phyloP scores from a whole-genome alignment of 805 yeast genomes.

The Wickerhamiella slavikovae region DNA sequence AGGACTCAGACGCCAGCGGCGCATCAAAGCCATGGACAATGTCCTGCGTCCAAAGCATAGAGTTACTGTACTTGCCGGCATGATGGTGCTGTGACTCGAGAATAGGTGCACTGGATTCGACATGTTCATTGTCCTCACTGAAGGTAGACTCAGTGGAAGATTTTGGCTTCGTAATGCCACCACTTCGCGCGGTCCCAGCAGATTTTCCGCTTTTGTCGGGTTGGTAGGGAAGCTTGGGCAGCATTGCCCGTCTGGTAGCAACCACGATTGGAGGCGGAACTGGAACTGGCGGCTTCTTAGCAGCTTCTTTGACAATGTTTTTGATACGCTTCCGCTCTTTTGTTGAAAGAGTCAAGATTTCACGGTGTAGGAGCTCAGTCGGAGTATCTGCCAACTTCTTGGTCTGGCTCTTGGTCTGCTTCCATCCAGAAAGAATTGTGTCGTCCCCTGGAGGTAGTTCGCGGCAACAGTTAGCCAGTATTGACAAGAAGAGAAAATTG shows the following conservation, averaged over 20 bases:
- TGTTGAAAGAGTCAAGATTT: conserved; percentile 67
- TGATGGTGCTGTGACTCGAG: conserved; percentile 8
- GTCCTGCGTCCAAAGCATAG: conserved; percentile 71
- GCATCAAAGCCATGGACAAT: conserved; percentile 69
- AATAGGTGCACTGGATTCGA: neutral
- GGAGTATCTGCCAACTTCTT: conserved; percentile 30
- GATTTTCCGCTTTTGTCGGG: conserved; percentile 9
- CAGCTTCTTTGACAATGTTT: conserved; percentile 62
- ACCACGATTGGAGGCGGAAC: conserved; percentile 16
- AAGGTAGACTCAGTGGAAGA: too few relatives aligned
- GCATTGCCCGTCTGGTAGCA: conserved; percentile 27
- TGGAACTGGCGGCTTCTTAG: conserved; percentile 35
- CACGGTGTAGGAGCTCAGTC: conserved; percentile 63
- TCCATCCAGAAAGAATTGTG: conserved; percentile 21
- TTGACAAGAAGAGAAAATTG: conserved; percentile 61
- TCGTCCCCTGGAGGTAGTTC: conserved; percentile 44
- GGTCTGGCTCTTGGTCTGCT: conserved; percentile 18
- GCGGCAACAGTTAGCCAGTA: conserved; percentile 64
- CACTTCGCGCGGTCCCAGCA: neutral
- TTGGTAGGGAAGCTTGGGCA: conserved; percentile 70
- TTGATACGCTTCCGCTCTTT: conserved; percentile 73
- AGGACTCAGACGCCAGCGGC: conserved; percentile 57
- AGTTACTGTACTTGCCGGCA: conserved; percentile 13
- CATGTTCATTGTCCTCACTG: neutral
- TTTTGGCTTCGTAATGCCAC: neutral